Base-by-base conservation (phyloP, 495 filamentous ascomycete species). In the Penicillium herquei region DNA sequence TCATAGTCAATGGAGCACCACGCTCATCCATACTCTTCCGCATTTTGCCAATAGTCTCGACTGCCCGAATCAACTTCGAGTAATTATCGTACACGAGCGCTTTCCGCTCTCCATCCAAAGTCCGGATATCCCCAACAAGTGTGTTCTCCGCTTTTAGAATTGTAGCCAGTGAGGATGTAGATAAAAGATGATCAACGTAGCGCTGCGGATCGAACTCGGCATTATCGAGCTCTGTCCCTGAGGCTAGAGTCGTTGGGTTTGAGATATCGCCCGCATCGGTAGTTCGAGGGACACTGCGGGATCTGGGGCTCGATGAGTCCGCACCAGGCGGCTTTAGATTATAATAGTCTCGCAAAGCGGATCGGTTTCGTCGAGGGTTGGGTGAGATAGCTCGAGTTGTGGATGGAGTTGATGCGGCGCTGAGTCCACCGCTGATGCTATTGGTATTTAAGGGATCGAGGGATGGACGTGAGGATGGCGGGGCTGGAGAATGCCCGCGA, bases 61-160 rank as follows among this genome's bases (percentile, higher is more conserved):
- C 97, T 13, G 94, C 94, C 14, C 84, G 82, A 57, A 98, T 97
- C 63, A 98, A 75, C 76, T 97, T 98, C 57, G 85, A 90, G 70
- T 97, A 98, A 69, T 98, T 98, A 70, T 98, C 94, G 69, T 98
- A 98, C 5, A 98, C 94, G 39, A 98, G 77, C 18, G 94, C 92
- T 71, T 98, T 98, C 64, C 90, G 85, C 76, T 98, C 94, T 17
- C 93, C 92, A 65, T 98, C 94, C 14, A 98, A 79, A 2, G 88
- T 89, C 18, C 91, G 79, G 35, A 96, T 94, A 68, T 98, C 94
- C 60, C 77, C 71, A 9, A 79, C 73, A 11, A 79, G 63, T 14
- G 74, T 77, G 13, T 84, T 82, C 57, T 84, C 81, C 12, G 77
- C 81, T 34, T 81, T 81, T 1, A 95, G 72, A 0, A 92, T 76